A percentile compares a stretch with the other conserved stretches of the same genome.
Conservation (phyloP, 208 protist genomes). For the Crithidia bombi region DNA sequence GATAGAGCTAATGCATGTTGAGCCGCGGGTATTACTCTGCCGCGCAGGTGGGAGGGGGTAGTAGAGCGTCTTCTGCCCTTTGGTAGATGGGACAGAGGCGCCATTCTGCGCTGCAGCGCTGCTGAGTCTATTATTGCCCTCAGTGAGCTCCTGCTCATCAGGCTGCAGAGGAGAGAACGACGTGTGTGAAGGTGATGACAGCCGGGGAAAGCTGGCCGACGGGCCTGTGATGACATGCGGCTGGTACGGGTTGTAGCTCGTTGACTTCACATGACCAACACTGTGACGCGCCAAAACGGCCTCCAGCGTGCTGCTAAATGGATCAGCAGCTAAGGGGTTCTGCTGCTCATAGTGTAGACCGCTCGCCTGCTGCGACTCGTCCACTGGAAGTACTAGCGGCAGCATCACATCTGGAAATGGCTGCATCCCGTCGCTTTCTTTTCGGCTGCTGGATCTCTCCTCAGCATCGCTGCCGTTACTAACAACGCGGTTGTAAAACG, state of each 20-base stretch:
- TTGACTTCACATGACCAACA: not conserved
- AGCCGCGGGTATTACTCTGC: too few species aligned
- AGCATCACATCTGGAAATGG: not conserved
- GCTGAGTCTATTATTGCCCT: too few species aligned
- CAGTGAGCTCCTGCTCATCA: too few species aligned
- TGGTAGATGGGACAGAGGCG: too few species aligned
- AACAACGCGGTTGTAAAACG: not conserved
- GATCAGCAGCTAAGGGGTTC: too few species aligned
- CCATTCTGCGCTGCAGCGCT: too few species aligned
- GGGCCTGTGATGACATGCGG: not conserved
- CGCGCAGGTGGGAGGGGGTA: too few species aligned
- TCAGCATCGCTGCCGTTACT: not conserved
- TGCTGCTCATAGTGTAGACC: not conserved
- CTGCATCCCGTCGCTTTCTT: not conserved
- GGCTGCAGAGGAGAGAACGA: too few species aligned
- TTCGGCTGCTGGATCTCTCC: not conserved
- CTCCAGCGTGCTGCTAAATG: not conserved
- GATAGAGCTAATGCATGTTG: too few species aligned
- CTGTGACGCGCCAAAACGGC: slow-evolving; percentile 1
- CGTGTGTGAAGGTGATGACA: not conserved
- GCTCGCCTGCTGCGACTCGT: not conserved
- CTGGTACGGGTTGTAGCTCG: not conserved
- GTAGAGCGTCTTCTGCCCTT: too few species aligned
- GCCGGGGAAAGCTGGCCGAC: not conserved
- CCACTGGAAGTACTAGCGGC: not conserved